Base-by-base conservation (phyloP, 805 yeast genomes). In the Metschnikowia bowlesiae region DNA sequence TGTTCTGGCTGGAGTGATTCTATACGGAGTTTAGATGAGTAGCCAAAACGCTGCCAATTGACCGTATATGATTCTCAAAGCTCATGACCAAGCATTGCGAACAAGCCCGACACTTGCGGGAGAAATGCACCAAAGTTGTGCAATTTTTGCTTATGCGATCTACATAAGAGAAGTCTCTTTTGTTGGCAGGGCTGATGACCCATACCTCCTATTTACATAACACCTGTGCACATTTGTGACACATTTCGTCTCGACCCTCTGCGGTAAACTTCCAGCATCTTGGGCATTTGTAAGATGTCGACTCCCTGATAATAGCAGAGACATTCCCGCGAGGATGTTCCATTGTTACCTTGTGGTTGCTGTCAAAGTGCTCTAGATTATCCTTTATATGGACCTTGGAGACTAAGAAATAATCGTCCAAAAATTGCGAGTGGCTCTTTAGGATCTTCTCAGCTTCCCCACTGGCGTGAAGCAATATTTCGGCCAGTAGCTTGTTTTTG, bases 251-350 rank as follows among this genome's bases (percentile, higher is more conserved):
- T 34, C 76, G 82, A 0, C 53, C 58, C 0, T 61, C 66, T 0
- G 95, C 72, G 7, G 79, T 80, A 62, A 69, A 83, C 61, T 88
- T 88, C 99, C 99, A 94, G 68, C 99, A 94, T 63, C 99, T 79
- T 6, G 96, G 96, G 64, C 99, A 94, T 61, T 90, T 90, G 47
- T 69, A 68, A 1, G 71, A 61, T 0, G 59, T 48, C 0, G 89
- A 77, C 4, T 74, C 72, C 7, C 73, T 66, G 2, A 85, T 76
- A 2, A 64, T 54, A 2, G 75, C 54, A 2, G 54, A 54, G 2
- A 72, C 54, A n/a, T 56, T 49, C 5, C 57, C 57, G 45, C 65
- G 53, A 47, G 65, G 66, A 22, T 37, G 42, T 9, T 31, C 42
- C 42, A 45, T 30, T 13, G 43, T 45, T 31, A 33, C 39, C 28